Base-by-base conservation (phyloP, 805 yeast species). In the Wickerhamiella domercqiae region DNA sequence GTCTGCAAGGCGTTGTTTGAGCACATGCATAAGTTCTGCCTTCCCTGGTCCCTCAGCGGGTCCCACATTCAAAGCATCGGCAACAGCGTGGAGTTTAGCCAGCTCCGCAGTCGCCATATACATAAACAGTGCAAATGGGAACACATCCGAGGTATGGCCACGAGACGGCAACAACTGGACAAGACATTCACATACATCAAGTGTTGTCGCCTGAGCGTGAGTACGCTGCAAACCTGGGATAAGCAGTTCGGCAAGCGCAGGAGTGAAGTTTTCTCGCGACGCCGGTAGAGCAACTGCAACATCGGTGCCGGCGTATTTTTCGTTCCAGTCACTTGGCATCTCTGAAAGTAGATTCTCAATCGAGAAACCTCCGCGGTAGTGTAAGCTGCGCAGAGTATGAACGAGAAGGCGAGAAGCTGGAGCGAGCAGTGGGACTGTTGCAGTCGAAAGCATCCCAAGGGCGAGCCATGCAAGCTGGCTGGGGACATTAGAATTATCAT, bases 81-180 rank as follows among this genome's bases (percentile, higher is more conserved):
- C 31, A 16, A 37, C 15, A 17, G 14, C 26, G 21, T 37, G 35
- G 19, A 37, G 39, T 7, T 25, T 21, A 14, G 22, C 19, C 25
- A 37, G 20, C 15, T 37, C 39, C 21, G 22, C 29, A 26, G 35
- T 30, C 7, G 25, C 28, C 32, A 37, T n/a, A 26, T 21, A 37
- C 35, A 21, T 15, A 14, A 24, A 21, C n/a, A 24, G 6, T 5
- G 18, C 36, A 24, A 34, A 34, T 14, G 36, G 36, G 18, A 7
- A 31, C 21, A 13, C 18, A 16, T 16, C 37, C 28, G 33, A 26
- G 13, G 22, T 26, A 7, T 24, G 28, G 16, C 24, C 21, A 18
- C 22, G 30, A 18, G 16, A 9, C n/a, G n/a, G n/a, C 18, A 22
- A 16, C 28, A 25, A 32, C 21, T 19, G 20, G 26, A 25, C 30